Evolutionary conservation across 2,329 filamentous ascomycete genomes (phyloP), one percentile per base, ranked within the genome.

Genomic region (Cladosporium sp.): DNA sequence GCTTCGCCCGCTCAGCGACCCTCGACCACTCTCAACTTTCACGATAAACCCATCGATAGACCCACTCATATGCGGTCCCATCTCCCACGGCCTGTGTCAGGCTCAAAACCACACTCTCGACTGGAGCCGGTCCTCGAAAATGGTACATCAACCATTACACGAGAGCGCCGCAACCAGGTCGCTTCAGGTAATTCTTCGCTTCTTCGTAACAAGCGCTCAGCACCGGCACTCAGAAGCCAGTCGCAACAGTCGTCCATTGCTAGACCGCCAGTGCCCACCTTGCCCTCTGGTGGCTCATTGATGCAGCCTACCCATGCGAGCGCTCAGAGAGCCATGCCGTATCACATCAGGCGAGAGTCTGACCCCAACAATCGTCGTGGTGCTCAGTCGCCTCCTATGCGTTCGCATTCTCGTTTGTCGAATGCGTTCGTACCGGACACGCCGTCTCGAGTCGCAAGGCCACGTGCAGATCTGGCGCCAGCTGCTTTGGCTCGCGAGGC

Each of bases 51-150:
- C 12, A 80, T 76, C 23, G 75, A 79, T 53, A 78, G 76, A 67
- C 75, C 74, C 40, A 67, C 72, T 57, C 74, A 74, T 67, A 72
- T 71, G 63, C 72, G 74, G 31, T 95, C 93, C 37, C 89, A 93
- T 65, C 90, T 97, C 67, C 93, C 94, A 44, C 87, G 93, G 61
- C 90, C 93, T 40, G 83, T 89, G 64, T 86, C 89, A 5, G 73
- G 79, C 18, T 76, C 72, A 23, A 80, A 80, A 62, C 77, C 78
- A 10, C 46, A 67, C 21, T 91, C 91, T 12, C 89, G 90, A 21
- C 84, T 98, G n/a, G 94, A 96, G 75, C 93, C 94, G 26, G 93
- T 98, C 6, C 96, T 92, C 46, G 94, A 98, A 79, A 93, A 89
- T 69, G 93, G 93, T 60, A 92, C 89, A 4, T 87, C 91, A 84